phyloP scores from a whole-genome alignment of 225 moss, liverwort and hornwort genomes.

The Lunularia cruciata region DNA sequence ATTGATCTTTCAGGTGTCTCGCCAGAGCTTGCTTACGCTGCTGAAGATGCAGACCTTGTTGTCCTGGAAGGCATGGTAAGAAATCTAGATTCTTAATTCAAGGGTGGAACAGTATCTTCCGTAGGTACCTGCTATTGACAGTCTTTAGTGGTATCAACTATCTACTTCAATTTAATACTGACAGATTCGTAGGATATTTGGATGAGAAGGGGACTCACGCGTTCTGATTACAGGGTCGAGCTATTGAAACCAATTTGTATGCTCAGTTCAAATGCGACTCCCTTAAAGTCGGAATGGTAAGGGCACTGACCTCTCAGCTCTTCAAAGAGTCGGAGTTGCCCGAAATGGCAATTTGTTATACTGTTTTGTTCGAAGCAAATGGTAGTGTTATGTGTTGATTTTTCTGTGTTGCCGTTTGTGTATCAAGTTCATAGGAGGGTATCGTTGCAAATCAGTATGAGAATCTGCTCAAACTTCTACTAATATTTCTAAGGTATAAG shows the following conservation, averaged over 20 bases:
- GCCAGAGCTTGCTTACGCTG: conserved; percentile 67
- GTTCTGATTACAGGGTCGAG: conserved; percentile 55
- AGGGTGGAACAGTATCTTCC: too few species aligned
- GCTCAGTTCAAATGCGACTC: conserved; percentile 91
- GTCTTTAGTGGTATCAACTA: too few species aligned
- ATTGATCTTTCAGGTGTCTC: conserved; percentile 66
- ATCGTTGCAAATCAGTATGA: too few species aligned
- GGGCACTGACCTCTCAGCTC: not conserved
- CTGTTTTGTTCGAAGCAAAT: not conserved
- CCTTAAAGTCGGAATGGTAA: conserved; percentile 86
- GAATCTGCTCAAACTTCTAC: too few species aligned
- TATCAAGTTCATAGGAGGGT: too few species aligned
- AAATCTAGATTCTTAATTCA: not conserved
- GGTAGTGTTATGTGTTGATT: not conserved
- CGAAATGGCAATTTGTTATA: not conserved
- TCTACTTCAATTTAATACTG: too few species aligned
- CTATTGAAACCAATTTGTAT: conserved; percentile 91
- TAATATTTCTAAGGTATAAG: too few species aligned
- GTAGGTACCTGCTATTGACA: too few species aligned
- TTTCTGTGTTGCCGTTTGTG: not conserved
- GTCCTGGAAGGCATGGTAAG: conserved; percentile 85
- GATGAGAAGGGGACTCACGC: not conserved
- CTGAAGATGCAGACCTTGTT: conserved; percentile 78
- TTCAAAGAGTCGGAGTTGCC: too few species aligned
- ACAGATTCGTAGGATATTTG: too few species aligned